Percentiles rank a stretch among this genome's conserved stretches.
phyloP scores from a whole-genome alignment of 495 filamentous ascomycete species.

The Penicillium cinerascens region DNA sequence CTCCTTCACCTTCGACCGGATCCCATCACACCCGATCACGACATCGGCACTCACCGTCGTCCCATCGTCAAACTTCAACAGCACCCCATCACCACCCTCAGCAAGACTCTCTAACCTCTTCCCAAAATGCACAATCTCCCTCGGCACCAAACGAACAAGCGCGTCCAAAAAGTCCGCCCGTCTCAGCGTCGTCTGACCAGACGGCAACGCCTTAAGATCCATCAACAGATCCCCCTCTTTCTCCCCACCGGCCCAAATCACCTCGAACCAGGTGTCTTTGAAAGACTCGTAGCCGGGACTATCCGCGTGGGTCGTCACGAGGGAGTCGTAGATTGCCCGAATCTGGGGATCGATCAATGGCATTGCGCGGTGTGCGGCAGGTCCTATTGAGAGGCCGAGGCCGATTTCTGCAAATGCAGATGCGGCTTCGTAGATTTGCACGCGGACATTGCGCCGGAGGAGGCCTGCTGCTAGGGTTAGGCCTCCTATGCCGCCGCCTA shows the following conservation, averaged over 20 bases:
- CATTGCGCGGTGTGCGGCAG: conserved; percentile 57
- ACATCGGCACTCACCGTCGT: conserved; percentile 30
- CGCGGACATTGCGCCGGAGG: conserved; percentile 44
- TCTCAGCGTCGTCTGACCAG: conserved; percentile 38
- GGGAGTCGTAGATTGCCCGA: conserved; percentile 29
- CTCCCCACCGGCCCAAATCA: conserved; percentile 23
- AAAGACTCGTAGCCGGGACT: conserved; percentile 25
- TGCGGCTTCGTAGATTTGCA: conserved; percentile 56
- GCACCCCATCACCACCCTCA: conserved; percentile 15
- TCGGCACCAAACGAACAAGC: conserved; percentile 52
- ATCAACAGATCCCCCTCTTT: conserved; percentile 26
- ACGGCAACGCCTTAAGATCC: conserved; percentile 31
- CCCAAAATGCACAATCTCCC: conserved; percentile 33
- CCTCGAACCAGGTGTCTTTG: conserved; percentile 26
- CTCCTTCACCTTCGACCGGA: conserved; percentile 48
- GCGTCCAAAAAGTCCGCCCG: conserved; percentile 59
- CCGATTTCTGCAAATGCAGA: conserved; percentile 53
- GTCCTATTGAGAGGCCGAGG: conserved; percentile 56
- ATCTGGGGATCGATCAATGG: conserved; percentile 43
- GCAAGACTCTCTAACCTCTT: conserved; percentile 29
- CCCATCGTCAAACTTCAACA: conserved; percentile 34
- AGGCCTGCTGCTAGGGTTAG: conserved; percentile 54
- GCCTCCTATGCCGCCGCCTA: conserved; percentile 61
- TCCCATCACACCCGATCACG: conserved; percentile 59
- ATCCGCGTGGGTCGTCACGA: conserved; percentile 30